Evolutionary conservation across 768 basidiomycete species (phyloP).

Genomic region (Neoboletus subvelutipes): DNA sequence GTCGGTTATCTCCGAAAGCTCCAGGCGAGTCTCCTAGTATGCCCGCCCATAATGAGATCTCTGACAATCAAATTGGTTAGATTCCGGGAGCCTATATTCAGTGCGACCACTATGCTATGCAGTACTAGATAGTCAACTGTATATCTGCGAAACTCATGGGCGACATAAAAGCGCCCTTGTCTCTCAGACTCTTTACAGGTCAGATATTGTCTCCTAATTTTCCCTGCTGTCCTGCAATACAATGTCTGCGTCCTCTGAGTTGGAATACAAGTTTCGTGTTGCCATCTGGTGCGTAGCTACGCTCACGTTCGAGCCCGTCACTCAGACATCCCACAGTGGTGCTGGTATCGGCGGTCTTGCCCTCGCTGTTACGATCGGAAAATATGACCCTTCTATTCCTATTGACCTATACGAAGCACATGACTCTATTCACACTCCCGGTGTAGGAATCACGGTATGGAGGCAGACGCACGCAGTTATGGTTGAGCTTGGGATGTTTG

Average conservation of each 20-base stretch:
- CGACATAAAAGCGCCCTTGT: not conserved
- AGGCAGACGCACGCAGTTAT: slow-evolving; percentile 46
- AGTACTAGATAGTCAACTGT: no score
- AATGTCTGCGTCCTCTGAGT: not conserved
- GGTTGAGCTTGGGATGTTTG: slow-evolving; percentile 41
- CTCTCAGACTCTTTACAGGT: no score
- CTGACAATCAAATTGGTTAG: no score
- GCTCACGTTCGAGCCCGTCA: not conserved
- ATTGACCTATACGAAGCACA: slow-evolving; percentile 50
- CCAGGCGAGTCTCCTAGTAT: no score
- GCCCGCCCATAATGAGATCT: no score
- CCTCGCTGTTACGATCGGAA: slow-evolving; percentile 35
- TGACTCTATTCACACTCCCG: slow-evolving; percentile 38
- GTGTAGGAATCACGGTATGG: slow-evolving; percentile 48
- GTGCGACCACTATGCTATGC: no score
- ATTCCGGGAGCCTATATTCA: no score
- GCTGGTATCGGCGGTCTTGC: slow-evolving; percentile 47
- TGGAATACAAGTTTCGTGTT: slow-evolving; percentile 14
- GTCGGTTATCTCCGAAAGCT: no score
- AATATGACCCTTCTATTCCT: slow-evolving; percentile 23
- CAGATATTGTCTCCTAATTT: not conserved
- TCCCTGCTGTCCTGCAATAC: not conserved
- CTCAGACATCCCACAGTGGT: slow-evolving; percentile 23
- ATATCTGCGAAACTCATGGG: no score
- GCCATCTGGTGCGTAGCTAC: slow-evolving; percentile 19